These are phyloP conservation scores for Kodamaea leandrae DNA, from an alignment of 805 yeast species.

Conservation along the genomic window DNA sequence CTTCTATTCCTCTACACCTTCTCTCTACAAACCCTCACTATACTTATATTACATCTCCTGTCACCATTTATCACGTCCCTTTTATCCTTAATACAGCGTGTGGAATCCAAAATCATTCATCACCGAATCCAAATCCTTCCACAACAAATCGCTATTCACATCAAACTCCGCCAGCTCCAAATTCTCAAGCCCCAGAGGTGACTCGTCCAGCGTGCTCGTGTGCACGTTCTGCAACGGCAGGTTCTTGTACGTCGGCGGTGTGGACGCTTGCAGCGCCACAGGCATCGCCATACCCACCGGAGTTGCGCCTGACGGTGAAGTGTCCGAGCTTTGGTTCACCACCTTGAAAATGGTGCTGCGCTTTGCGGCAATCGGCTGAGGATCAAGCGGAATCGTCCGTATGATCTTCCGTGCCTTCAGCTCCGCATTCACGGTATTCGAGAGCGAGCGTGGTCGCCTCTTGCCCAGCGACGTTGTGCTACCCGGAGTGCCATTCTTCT, in stretches of 20 bases:
- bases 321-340: constrained; percentile 29
- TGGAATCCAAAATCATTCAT: constrained; percentile 93
- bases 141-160: constrained; percentile 51
- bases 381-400: constrained; percentile 77
- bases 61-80: no score
- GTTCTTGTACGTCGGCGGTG: constrained; percentile 4
- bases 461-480: constrained; percentile 30
- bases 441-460: constrained; percentile 47
- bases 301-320: no score
- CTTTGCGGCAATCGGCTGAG: constrained; percentile 62
- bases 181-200: constrained; percentile 31
- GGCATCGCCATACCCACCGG: no score
- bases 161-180: constrained; percentile 44
- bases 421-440: constrained; percentile 61
- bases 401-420: constrained; percentile 72
- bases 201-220: constrained; percentile 12
- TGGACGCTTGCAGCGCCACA: no score
- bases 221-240: constrained; percentile 9
- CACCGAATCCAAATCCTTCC: constrained; percentile 84
- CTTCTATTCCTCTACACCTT: no score
- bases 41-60: no score
- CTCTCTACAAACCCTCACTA: no score
- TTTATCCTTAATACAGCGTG: no score
- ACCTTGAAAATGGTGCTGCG: constrained; percentile 39
- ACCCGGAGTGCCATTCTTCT: constrained; percentile 32